phyloP scores from a whole-genome alignment of 2,329 filamentous ascomycete genomes.

The Emmonsia crescens region DNA sequence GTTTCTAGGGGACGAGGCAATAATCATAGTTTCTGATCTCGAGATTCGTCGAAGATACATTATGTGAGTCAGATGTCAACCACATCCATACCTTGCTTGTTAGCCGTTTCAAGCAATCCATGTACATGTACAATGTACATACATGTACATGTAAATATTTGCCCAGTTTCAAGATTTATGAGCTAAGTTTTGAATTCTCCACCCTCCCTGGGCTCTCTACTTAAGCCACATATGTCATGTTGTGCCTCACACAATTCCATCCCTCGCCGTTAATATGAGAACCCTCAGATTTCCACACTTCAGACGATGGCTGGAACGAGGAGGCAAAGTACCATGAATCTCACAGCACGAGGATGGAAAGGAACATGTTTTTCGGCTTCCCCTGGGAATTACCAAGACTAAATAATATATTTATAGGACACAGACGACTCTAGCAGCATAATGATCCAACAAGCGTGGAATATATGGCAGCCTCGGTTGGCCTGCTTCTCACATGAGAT shows the following conservation, averaged over 20 bases:
- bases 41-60: background rate
- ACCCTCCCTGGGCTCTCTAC: too few species aligned
- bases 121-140: too few species aligned
- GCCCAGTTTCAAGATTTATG: too few species aligned
- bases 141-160: too few species aligned
- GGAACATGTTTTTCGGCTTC: background rate
- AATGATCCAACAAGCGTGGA: background rate
- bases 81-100: background rate
- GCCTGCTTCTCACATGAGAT: background rate
- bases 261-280: background rate
- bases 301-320: background rate
- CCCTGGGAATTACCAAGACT: background rate
- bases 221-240: background rate
- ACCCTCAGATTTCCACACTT: background rate
- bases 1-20: too few species aligned
- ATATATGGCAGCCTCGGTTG: background rate
- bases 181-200: too few species aligned
- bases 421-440: background rate
- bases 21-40: too few species aligned
- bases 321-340: background rate
- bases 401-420: too few species aligned
- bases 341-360: background rate
- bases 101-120: too few species aligned
- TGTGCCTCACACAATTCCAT: background rate
- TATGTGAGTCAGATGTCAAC: too few species aligned